Evolutionary conservation across 306 rosid species (phyloP), one percentile per base, ranked within the genome.

Genomic region (Spatholobus suberectus): DNA sequence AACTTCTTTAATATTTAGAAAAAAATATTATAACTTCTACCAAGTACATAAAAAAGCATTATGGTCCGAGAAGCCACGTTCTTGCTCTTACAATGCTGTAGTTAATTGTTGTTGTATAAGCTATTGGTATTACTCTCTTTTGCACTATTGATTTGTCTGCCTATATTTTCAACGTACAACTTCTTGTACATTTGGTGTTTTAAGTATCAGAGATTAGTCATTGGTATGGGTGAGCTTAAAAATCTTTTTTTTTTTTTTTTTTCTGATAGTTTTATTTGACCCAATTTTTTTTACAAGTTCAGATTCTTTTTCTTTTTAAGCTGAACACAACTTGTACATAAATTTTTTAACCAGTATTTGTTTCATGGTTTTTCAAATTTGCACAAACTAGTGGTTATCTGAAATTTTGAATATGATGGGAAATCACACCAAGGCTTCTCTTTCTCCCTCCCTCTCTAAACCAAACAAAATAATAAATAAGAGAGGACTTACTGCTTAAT

Each of bases 81-180:
- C 54, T 40, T 62, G 49, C 15, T 20, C 58, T 59, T 77, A 24
- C 8, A 61, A 35, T 37, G 61, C n/a, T 27, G 15, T 24, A 26
- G 18, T 47, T 49, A 35, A 38, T 70, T 52, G 6, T 77, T 83
- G n/a, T n/a, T n/a, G n/a, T n/a, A n/a, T n/a, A n/a, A n/a, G n/a
- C n/a, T n/a, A n/a, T n/a, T 54, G 1, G 13, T 73, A 27, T 20
- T 35, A 20, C 12, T 52, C 32, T 24, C 44, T 66, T 23, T 11
- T 17, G 55, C 21, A 37, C n/a, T 61, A 47, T 51, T 66, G 24
- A 47, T 55, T 38, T 5, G 4, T 6, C 14, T 37, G n/a, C 14
- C 12, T 23, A 23, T 38, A 26, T 20, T 79, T 38, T 78, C 12
- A 29, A 38, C 1, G 14, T 80, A 6, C 7, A 26, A 40, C 24